phyloP scores from a whole-genome alignment of 2,329 filamentous ascomycete species.

The Calonectria fujianensis region DNA sequence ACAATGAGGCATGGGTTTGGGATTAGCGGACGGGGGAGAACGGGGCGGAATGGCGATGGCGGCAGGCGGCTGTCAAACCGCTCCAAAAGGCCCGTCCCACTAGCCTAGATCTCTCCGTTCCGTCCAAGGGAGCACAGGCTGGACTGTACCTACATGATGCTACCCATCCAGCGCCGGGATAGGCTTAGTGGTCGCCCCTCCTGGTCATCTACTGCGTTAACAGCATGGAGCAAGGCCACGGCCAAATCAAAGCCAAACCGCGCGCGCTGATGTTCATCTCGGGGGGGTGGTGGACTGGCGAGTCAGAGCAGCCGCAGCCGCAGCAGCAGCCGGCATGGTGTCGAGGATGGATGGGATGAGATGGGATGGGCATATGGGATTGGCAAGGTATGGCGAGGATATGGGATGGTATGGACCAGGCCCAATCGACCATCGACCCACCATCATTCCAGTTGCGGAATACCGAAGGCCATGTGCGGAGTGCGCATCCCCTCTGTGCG shows the following conservation, averaged over 20 bases:
- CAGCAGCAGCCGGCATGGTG: conserved; percentile 9
- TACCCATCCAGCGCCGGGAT: conserved; percentile 44
- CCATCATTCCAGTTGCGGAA: conserved; percentile 56
- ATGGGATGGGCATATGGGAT: conserved; percentile 30
- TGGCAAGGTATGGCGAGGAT: conserved; percentile 34
- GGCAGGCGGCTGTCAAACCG: conserved; percentile 56
- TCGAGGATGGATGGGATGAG: conserved; percentile 10
- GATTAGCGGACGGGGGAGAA: conserved; percentile 47
- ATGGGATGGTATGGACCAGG: conserved; percentile 45
- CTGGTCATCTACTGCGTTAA: conserved; percentile 19
- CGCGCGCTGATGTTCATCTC: background rate
- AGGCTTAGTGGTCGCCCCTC: conserved; percentile 43
- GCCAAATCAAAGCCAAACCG: conserved; percentile 10
- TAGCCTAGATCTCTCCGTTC: conserved; percentile 52
- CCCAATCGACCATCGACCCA: conserved; percentile 46
- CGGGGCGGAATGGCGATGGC: conserved; percentile 52
- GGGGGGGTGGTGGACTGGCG: conserved; percentile 1
- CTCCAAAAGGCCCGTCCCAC: conserved; percentile 56
- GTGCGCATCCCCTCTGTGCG: conserved; percentile 4
- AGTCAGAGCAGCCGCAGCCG: conserved; percentile 5
- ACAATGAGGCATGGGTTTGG: conserved; percentile 44
- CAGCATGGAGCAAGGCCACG: conserved; percentile 3
- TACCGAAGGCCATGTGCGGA: conserved; percentile 49
- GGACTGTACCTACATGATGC: conserved; percentile 32
- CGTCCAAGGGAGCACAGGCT: conserved; percentile 48